Base-by-base conservation (phyloP, 1,284 basidiomycete genomes). In the Apiotrichum siamense region DNA sequence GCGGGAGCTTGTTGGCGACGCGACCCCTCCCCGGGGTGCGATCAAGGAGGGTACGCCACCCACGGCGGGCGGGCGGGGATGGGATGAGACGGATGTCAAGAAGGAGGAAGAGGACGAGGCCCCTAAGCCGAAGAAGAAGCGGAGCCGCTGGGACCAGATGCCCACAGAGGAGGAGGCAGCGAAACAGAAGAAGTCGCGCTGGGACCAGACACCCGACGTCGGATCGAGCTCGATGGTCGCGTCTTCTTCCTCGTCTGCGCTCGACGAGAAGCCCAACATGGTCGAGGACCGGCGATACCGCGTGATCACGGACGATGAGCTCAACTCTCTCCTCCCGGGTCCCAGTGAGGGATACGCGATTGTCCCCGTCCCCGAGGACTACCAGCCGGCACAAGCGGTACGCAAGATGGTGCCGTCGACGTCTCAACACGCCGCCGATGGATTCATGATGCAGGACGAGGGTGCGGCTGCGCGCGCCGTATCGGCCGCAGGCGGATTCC, bases 141-240 rank as follows among this genome's bases (percentile, higher is more conserved):
- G 87, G 47, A 97, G 93, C 36, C 82, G 96, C 41, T 99, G 96
- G 96, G 96, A 98, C 73, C 89, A 96, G 76, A 88, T 89, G 33
- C 79, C 79, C 0, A 72, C 72, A 7, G 72, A 67, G 18, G 55
- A 52, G 50, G 63, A 85, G 66, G 83, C 87, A 60, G 80, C 64
- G n/a, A 83, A 84, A 25, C 88, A 88, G 75, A 96, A 96, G 75
- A 85, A 90, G 43, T 70, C 69, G 20, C 50, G 70, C 52, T 72
- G 69, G 74, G 69, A 74, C 60, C 70, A 75, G 57, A 68, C 69
- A 21, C 75, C 76, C 15, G 61, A 53, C 58, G 64, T 49, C 55
- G 65, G 58, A 33, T 44, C 58, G 37, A 55, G 65, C 32, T 52
- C 61, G 10, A 63, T 63, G 52, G 52, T 61, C 35, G 55, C 60